Conservation (phyloP, 1,284 basidiomycete genomes). For the Leccinum fallax region DNA sequence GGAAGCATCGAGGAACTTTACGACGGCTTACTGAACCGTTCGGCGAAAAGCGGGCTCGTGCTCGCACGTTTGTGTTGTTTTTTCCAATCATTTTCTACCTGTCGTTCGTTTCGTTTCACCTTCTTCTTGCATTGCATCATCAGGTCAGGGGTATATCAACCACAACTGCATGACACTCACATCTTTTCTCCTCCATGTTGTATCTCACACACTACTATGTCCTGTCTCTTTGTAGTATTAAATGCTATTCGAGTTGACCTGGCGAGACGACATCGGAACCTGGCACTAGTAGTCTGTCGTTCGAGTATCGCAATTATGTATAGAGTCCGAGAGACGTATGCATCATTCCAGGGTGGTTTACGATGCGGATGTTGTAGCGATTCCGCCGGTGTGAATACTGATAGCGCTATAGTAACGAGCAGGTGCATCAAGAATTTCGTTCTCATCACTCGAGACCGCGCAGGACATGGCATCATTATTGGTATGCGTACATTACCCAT, state of each 20-base stretch:
- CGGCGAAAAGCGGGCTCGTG: slow-evolving; percentile 5
- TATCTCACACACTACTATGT: slow-evolving; percentile 14
- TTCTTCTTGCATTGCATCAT: slow-evolving; percentile 13
- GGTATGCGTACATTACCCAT: no score
- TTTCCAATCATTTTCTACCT: not conserved
- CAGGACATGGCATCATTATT: no score
- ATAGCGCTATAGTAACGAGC: no score
- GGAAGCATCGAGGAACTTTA: slow-evolving; percentile 55
- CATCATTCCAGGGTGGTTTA: no score
- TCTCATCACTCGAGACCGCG: no score
- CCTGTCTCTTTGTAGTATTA: slow-evolving; percentile 13
- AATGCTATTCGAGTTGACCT: not conserved
- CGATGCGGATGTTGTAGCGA: no score
- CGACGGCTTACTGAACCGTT: slow-evolving; percentile 34
- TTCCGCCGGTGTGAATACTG: no score
- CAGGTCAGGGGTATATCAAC: slow-evolving; percentile 11
- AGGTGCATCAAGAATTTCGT: no score
- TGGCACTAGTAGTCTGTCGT: no score
- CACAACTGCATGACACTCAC: slow-evolving; percentile 13
- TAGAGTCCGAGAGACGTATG: no score
- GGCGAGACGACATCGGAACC: not conserved
- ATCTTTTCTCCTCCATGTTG: slow-evolving; percentile 12
- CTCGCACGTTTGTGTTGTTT: not conserved
- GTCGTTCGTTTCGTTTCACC: not conserved
- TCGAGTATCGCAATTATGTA: no score